Evolutionary conservation across 2,329 filamentous ascomycete species (phyloP), one percentile per base, ranked within the genome.

Genomic region (Neurospora crassa): DNA sequence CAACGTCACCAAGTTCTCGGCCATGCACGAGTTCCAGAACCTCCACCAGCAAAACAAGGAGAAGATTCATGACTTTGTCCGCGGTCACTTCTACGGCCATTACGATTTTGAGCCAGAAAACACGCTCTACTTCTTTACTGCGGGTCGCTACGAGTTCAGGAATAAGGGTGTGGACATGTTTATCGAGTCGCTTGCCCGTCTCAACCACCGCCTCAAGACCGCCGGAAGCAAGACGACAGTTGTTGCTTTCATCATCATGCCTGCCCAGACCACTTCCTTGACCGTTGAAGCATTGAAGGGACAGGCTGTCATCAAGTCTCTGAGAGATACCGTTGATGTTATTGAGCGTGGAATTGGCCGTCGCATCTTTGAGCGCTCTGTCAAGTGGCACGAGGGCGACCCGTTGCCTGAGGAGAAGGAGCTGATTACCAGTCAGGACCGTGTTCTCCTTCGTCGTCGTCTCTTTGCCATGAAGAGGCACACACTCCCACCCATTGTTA

Each of bases 121-220:
- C 82, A 99, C 96, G 0, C 88, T 99, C 43, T 99, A 97, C 83
- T 91, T 98, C 83, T 99, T 99, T 85, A 99, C 94, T 3, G 92
- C 96, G 7, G 96, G 96, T 72, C 92, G 96, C 74, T 99, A 99
- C 79, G 96, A 99, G 82, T 99, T 95, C 86, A 87, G 96, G 75
- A 99, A 99, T 80, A 99, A 99, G 83, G 96, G 96, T 78, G 95
- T 97, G 11, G 96, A 99, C 82, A 98, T 99, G 96, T 99, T 98
- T 82, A 97, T 99, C 76, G 96, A 99, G 82, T 96, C 94, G 3
- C 84, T 99, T 74, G 96, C 96, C 40, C 92, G 96, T 63, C 84
- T 99, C 77, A 99, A 99, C 83, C 94, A 98, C 84, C 89, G 92
- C 47, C 89, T 99, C 79, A 98, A 98, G 87, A 83, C 83, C 69